Percentiles rank a stretch among this genome's conserved stretches.
These are phyloP conservation scores for Diaporthe sp. DNA, from an alignment of 2,329 filamentous ascomycete genomes.

Conservation along the genomic window DNA sequence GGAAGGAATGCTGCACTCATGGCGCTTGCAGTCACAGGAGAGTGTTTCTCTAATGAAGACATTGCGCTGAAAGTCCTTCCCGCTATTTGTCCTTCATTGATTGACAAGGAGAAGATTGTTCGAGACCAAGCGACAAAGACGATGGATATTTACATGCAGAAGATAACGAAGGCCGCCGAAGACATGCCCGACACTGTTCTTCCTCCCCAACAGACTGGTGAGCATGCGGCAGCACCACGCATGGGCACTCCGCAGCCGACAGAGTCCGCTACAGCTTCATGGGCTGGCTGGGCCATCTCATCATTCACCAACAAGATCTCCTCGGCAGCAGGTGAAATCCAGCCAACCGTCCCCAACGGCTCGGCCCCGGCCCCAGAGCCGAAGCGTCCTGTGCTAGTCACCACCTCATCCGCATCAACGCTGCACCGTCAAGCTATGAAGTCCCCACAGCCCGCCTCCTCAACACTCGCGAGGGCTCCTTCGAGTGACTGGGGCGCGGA, in stretches of 20 bases:
- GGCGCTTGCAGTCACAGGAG: constrained; percentile 85
- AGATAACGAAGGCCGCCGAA: constrained; percentile 81
- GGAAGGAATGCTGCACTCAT: constrained; percentile 90
- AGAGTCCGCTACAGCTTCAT: constrained; percentile 71
- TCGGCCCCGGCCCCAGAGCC: constrained; percentile 50
- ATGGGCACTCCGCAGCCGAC: constrained; percentile 81
- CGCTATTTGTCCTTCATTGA: constrained; percentile 81
- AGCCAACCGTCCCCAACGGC: constrained; percentile 62
- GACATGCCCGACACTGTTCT: constrained; percentile 84
- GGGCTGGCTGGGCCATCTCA: constrained; percentile 98
- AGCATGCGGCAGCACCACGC: constrained; percentile 68
- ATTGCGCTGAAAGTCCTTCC: constrained; percentile 87
- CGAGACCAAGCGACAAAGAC: constrained; percentile 93
- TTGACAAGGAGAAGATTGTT: constrained; percentile 96
- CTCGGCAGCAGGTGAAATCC: constrained; percentile 86
- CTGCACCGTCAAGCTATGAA: constrained; percentile 70
- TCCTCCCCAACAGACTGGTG: constrained; percentile 67
- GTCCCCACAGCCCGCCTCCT: constrained; percentile 56
- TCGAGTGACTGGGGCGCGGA: constrained; percentile 57
- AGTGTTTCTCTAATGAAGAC: constrained; percentile 90
- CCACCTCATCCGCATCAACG: constrained; percentile 63
- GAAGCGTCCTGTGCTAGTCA: constrained; percentile 46
- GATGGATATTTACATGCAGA: constrained; percentile 84
- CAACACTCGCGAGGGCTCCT: constrained; percentile 57
- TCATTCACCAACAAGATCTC: constrained; percentile 97